A percentile compares a stretch with the other conserved stretches of the same genome.
phyloP scores from a whole-genome alignment of 2,329 filamentous ascomycete species.

The Rutstroemia sydowiana region DNA sequence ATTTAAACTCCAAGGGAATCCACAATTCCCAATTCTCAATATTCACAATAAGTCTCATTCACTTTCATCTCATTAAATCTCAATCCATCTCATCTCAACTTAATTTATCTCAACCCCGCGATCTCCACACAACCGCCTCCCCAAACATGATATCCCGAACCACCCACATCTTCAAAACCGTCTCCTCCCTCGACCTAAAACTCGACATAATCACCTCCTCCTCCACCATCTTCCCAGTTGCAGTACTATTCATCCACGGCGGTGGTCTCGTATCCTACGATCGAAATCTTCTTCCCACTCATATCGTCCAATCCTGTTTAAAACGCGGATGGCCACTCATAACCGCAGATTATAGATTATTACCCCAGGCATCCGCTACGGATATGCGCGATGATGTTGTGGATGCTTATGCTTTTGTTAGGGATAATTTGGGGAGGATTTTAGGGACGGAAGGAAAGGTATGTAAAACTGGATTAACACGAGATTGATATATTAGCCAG shows the following conservation, averaged over 20 bases:
- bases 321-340: not conserved
- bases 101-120: too few relatives aligned
- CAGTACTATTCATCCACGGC: not conserved
- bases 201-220: not conserved
- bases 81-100: too few relatives aligned
- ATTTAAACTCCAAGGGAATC: too few relatives aligned
- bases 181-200: not conserved
- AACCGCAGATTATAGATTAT: not conserved
- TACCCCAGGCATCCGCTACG: not conserved
- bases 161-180: not conserved
- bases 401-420: not conserved
- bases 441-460: too few relatives aligned
- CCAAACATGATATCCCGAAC: not conserved
- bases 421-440: not conserved
- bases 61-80: too few relatives aligned
- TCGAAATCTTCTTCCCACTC: not conserved
- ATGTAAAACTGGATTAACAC: too few relatives aligned
- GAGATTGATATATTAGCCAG: too few relatives aligned
- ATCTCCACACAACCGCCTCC: too few relatives aligned
- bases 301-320: not conserved
- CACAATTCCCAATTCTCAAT: too few relatives aligned
- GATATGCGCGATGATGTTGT: not conserved
- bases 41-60: too few relatives aligned
- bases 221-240: not conserved
- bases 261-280: not conserved